Base-by-base conservation (phyloP, 768 basidiomycete species). In the Lactarius sanguifluus region DNA sequence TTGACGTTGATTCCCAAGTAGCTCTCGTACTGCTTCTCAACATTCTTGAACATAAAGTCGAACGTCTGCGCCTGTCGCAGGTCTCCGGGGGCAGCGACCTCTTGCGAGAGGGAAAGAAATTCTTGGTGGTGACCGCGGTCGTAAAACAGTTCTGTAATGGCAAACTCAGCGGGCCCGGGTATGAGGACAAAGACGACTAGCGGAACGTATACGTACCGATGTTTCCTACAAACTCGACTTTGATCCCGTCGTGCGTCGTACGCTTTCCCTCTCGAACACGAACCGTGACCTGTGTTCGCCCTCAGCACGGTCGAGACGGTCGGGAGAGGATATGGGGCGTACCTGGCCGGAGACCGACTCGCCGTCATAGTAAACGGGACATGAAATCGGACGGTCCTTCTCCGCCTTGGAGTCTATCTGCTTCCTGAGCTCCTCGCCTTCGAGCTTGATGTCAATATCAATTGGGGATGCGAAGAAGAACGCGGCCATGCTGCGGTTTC, bases 1-100 rank as follows among this genome's bases (percentile, higher is more conserved):
- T 98, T 98, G 66, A 99, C 97, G 72, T 98, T 99, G 75, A 98
- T 98, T 6, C 97, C 97, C 72, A 94, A 89, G 76, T 98, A 98
- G 71, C 91, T 93, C 81, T 98, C 96, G 71, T 92, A 98, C 76
- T 98, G 95, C 81, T 99, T 98, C 86, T 98, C 97, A 50, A 99
- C 92, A 73, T 96, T 99, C 83, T 98, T 98, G 85, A 99, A 98
- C 73, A 88, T 85, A 78, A 99, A 98, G 61, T 98, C 96, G 71
- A 89, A 97, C 10, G 94, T 94, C 78, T 98, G 96, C 0, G 95
- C 95, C 73, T 94, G 90, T 54, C 97, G 86, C 88, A 98, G 89
- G 74, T 99, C 97, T 40, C 94, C 95, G 23, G 94, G 94, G 0
- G 93, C 89, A 2, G 96, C 94, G 30, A 98, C 82, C 73, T 98